These are phyloP conservation scores for Monilinia aucupariae DNA, from an alignment of 2,329 filamentous ascomycete species.

Conservation along the genomic window DNA sequence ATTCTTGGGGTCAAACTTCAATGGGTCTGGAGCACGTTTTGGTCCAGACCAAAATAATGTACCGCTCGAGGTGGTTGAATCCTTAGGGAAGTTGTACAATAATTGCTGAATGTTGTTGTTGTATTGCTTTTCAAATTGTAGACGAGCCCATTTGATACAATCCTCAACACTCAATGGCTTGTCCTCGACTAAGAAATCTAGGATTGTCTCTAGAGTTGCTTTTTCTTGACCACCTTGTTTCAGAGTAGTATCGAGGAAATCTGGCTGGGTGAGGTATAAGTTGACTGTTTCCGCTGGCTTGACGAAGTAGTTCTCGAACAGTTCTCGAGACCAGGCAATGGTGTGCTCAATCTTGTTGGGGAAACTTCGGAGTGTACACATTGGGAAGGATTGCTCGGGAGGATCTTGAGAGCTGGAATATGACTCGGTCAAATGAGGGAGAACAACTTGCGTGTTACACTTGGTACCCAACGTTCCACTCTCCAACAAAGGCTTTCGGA, in stretches of 20 bases:
- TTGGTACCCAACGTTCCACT: conserved; percentile 98
- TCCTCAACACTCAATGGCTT: conserved; percentile 91
- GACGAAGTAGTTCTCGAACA: conserved; percentile 91
- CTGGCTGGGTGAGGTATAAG: conserved; percentile 82
- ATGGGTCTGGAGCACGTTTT: conserved; percentile 87
- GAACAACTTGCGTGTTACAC: conserved; percentile 93
- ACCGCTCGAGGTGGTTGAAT: conserved; percentile 79
- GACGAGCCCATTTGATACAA: conserved; percentile 91
- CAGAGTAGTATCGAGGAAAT: conserved; percentile 79
- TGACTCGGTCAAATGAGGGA: conserved; percentile 88
- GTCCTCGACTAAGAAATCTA: conserved; percentile 84
- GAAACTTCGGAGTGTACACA: conserved; percentile 96
- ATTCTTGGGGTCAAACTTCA: conserved; percentile 83
- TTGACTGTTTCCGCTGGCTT: conserved; percentile 93
- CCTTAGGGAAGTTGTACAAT: conserved; percentile 94
- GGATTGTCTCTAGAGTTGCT: conserved; percentile 82
- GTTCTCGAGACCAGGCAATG: conserved; percentile 94
- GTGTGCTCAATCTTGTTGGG: conserved; percentile 98
- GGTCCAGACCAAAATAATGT: conserved; percentile 97
- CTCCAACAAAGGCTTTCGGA: conserved; percentile 93
- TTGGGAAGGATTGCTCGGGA: conserved; percentile 96
- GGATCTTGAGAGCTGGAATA: conserved; percentile 97
- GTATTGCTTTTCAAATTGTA: conserved; percentile 93
- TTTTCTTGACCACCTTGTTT: conserved; percentile 96
- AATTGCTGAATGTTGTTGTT: conserved; percentile 95